Conservation (phyloP, 306 rosid genomes). For the Quercus parvula region DNA sequence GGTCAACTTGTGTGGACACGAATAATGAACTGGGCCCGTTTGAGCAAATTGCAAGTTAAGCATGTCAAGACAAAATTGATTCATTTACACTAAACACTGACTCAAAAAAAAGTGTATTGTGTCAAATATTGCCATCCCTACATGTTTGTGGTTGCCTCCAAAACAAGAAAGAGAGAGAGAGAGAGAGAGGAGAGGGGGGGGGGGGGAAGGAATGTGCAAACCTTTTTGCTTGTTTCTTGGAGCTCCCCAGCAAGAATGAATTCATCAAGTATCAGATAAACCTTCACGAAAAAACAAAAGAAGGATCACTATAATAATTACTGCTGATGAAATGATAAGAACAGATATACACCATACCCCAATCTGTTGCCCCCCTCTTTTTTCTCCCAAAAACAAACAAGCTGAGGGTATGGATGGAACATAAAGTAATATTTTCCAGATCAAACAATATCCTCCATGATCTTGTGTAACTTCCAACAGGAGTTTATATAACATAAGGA, state of each 20-base stretch:
- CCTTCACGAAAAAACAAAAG: constrained; percentile 30
- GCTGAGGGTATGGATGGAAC: neutral
- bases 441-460: neutral
- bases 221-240: constrained; percentile 74
- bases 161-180: neutral
- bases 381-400: neutral
- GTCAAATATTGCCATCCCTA: too few species aligned
- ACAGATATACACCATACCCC: too few species aligned
- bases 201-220: neutral
- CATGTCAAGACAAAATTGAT: too few species aligned
- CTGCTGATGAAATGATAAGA: neutral
- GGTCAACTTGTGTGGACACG: too few species aligned
- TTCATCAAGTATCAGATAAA: constrained; percentile 60
- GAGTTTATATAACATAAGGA: neutral
- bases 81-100: too few species aligned
- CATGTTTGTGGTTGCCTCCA: neutral
- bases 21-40: too few species aligned
- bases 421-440: neutral
- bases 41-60: too few species aligned
- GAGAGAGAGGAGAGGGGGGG: neutral
- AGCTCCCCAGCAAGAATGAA: constrained; percentile 70
- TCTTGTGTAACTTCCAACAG: neutral
- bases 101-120: too few species aligned
- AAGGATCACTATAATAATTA: neutral
- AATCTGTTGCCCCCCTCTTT: too few species aligned